Evolutionary conservation across 257 asterid species (phyloP).

Genomic region (Anisodus acutangulus): DNA sequence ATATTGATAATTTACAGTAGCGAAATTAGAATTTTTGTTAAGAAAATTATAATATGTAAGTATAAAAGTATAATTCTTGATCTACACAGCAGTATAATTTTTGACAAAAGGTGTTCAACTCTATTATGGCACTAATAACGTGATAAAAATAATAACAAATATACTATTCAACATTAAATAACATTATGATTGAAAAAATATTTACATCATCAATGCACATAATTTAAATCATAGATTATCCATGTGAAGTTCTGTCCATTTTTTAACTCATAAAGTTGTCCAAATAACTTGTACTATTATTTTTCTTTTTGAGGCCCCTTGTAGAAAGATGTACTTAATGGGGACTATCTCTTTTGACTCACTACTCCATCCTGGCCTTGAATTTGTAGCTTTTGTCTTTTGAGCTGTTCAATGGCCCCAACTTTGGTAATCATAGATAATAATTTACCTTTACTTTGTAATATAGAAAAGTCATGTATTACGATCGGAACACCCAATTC

Average conservation of each 20-base stretch:
- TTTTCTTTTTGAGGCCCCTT: conserved; percentile 21
- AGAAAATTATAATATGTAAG: no score
- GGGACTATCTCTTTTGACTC: background rate
- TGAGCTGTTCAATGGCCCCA: conserved; percentile 39
- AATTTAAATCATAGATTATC: background rate
- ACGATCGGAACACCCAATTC: no score
- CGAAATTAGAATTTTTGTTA: no score
- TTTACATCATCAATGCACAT: background rate
- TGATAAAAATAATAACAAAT: no score
- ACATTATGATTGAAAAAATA: background rate
- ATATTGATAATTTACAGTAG: no score
- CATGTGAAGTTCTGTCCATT: conserved; percentile 21
- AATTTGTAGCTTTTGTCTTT: conserved; percentile 32
- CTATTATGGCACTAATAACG: no score
- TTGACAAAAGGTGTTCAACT: no score
- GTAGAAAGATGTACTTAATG: conserved; percentile 18
- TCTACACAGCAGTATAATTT: no score
- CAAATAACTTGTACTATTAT: background rate
- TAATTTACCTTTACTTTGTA: background rate
- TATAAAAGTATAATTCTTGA: no score
- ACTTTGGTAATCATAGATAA: background rate
- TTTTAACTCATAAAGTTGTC: conserved; percentile 10
- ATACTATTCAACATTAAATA: background rate
- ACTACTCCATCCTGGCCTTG: background rate
- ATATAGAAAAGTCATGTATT: background rate